These are phyloP conservation scores for Ascoidea tarda DNA, from an alignment of 805 yeast genomes.

Conservation along the genomic window DNA sequence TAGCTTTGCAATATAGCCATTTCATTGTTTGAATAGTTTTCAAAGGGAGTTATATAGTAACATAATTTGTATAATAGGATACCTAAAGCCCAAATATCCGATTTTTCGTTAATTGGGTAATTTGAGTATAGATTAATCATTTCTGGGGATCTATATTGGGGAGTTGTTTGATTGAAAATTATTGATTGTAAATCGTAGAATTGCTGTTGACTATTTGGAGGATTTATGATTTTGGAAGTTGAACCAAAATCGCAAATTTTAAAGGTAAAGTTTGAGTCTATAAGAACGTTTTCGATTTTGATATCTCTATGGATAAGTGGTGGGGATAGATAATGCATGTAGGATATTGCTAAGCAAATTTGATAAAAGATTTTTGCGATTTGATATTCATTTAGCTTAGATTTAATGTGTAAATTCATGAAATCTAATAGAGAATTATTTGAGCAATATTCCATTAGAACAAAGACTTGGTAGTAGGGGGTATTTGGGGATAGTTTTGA, in stretches of 20 bases:
- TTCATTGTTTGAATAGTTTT: slow-evolving; percentile 45
- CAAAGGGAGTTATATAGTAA: slow-evolving; percentile 92
- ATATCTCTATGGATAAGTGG: slow-evolving; percentile 74
- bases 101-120: slow-evolving; percentile 76
- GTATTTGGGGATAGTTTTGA: slow-evolving; percentile 39
- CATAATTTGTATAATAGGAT: slow-evolving; percentile 81
- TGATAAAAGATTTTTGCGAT: slow-evolving; percentile 56
- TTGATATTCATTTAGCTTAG: slow-evolving; percentile 55
- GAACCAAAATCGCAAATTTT: slow-evolving; percentile 94
- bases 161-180: slow-evolving; percentile 82
- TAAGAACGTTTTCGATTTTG: slow-evolving; percentile 86
- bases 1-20: slow-evolving; percentile 77
- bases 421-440: slow-evolving; percentile 69
- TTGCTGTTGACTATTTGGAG: slow-evolving; percentile 65
- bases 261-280: slow-evolving; percentile 53
- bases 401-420: slow-evolving; percentile 58
- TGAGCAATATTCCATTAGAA: slow-evolving; percentile 70
- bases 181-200: slow-evolving; percentile 69
- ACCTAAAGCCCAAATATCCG: slow-evolving; percentile 96
- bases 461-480: slow-evolving; percentile 61
- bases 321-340: slow-evolving; percentile 61
- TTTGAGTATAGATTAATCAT: slow-evolving; percentile 85
- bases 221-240: slow-evolving; percentile 51
- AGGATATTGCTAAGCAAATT: slow-evolving; percentile 58
- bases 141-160: slow-evolving; percentile 92